phyloP scores from a whole-genome alignment of 2,329 filamentous ascomycete species.

The Fusarium compactum region DNA sequence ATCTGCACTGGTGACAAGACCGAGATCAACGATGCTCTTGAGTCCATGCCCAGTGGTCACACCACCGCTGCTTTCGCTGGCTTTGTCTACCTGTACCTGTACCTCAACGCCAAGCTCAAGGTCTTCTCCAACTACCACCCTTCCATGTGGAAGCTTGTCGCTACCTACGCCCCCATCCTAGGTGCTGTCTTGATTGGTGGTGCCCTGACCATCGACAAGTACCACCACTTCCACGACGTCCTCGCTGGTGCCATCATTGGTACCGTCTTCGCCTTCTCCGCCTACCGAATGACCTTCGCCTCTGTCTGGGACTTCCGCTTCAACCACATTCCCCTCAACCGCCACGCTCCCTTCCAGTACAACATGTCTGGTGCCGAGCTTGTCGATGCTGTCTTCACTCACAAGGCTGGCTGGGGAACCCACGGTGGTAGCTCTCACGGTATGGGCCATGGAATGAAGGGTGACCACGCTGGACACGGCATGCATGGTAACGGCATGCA shows the following conservation, averaged over 20 bases:
- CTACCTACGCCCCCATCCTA: slow-evolving; percentile 73
- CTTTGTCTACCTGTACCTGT: slow-evolving; percentile 77
- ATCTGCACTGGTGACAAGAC: slow-evolving; percentile 76
- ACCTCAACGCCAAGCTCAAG: slow-evolving; percentile 84
- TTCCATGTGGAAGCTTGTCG: slow-evolving; percentile 78
- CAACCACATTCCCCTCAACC: slow-evolving; percentile 73
- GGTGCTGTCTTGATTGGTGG: slow-evolving; percentile 76
- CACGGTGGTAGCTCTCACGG: slow-evolving; percentile 26
- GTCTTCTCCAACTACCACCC: slow-evolving; percentile 79
- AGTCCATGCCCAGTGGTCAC: slow-evolving; percentile 80
- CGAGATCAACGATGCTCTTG: slow-evolving; percentile 75
- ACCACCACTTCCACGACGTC: slow-evolving; percentile 82
- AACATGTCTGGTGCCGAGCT: slow-evolving; percentile 59
- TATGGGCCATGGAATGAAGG: slow-evolving; percentile 12
- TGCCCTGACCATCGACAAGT: slow-evolving; percentile 77
- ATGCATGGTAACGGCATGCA: not conserved
- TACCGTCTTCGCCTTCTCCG: slow-evolving; percentile 71
- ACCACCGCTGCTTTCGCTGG: slow-evolving; percentile 79
- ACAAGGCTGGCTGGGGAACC: slow-evolving; percentile 70
- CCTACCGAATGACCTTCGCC: slow-evolving; percentile 76
- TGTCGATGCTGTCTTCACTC: slow-evolving; percentile 67
- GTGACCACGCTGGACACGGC: not conserved
- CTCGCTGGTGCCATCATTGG: slow-evolving; percentile 75
- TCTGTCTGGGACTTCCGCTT: slow-evolving; percentile 75
- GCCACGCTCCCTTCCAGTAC: slow-evolving; percentile 67